A percentile compares a stretch with the other conserved stretches of the same genome.
Conservation (phyloP, 129 eudicot species). For the Cynara cardunculus region DNA sequence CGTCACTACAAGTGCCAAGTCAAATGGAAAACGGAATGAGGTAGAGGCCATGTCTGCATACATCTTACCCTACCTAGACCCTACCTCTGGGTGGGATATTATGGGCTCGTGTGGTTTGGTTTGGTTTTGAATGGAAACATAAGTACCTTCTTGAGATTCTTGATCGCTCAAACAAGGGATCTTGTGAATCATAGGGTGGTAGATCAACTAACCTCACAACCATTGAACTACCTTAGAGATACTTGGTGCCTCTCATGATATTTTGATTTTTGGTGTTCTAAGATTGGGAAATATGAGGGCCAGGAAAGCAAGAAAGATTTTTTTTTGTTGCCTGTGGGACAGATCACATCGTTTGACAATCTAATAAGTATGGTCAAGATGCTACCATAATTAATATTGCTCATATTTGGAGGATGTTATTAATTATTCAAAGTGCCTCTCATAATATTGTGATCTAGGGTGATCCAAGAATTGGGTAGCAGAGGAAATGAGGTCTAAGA, state of each 20-base stretch:
- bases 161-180: background rate
- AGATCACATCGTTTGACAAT: background rate
- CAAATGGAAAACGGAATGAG: background rate
- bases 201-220: background rate
- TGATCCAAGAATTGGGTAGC: background rate
- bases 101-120: background rate
- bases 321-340: background rate
- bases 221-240: background rate
- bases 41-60: background rate
- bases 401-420: background rate
- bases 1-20: background rate
- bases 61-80: background rate
- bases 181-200: background rate
- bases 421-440: background rate
- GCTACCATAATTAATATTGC: background rate
- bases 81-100: background rate
- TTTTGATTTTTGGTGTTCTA: background rate
- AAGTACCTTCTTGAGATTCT: background rate
- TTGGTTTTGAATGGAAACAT: background rate
- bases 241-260: background rate
- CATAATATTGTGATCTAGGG: background rate
- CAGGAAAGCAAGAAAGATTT: background rate
- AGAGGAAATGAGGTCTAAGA: background rate
- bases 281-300: background rate
- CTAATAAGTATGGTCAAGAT: background rate